Evolutionary conservation across 73 alveolate species (phyloP).

Genomic region (Stentor coeruleus): DNA sequence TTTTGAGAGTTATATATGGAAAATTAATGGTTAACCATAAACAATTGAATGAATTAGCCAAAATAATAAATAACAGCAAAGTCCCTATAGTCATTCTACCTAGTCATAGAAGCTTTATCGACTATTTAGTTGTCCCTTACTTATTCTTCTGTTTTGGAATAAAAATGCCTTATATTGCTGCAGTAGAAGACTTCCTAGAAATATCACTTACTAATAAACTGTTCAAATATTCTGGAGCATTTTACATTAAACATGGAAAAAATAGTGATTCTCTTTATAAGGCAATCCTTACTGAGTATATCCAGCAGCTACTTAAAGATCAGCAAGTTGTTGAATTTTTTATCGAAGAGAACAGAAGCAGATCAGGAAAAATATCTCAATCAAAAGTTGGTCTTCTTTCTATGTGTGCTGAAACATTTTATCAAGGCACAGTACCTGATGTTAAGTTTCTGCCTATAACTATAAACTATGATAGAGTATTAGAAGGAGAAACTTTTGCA

Average conservation of each 20-base stretch:
- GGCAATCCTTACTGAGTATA: conserved; percentile 75
- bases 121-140: conserved; percentile 70
- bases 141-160: conserved; percentile 68
- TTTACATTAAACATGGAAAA: conserved; percentile 70
- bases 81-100: conserved; percentile 81
- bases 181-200: conserved; percentile 83
- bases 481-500: conserved; percentile 93
- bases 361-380: conserved; percentile 74
- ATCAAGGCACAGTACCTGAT: conserved; percentile 58
- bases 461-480: conserved; percentile 76
- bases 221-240: conserved; percentile 81
- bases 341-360: conserved; percentile 86
- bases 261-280: conserved; percentile 70
- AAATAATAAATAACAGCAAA: conserved; percentile 29
- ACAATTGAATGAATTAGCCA: conserved; percentile 32
- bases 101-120: conserved; percentile 86
- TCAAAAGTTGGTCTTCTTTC: conserved; percentile 74
- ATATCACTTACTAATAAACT: conserved; percentile 64
- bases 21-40: conserved; percentile 65
- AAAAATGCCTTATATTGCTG: conserved; percentile 85
- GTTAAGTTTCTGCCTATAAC: conserved; percentile 79
- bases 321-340: conserved; percentile 66
- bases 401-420: conserved; percentile 63
- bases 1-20: conserved; percentile 66
- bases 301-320: conserved; percentile 55